Evolutionary conservation across 805 yeast genomes (phyloP).

Genomic region (Schwanniomyces sp.): DNA sequence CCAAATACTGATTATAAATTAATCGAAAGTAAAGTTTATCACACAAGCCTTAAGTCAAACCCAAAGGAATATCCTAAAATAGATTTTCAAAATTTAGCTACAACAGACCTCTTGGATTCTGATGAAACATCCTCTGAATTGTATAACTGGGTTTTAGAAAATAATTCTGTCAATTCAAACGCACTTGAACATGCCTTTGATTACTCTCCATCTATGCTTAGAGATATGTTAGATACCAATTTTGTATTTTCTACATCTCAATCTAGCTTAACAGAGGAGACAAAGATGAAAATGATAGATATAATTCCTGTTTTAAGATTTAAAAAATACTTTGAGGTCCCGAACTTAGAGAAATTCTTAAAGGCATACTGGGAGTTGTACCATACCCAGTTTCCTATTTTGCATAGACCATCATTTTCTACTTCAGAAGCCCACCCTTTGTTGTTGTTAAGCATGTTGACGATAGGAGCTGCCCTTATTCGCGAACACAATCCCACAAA

Average conservation of each 20-base stretch:
- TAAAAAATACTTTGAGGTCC: conserved; percentile 4
- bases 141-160: conserved; percentile 18
- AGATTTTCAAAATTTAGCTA: not conserved
- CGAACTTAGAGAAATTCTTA: conserved; percentile 6
- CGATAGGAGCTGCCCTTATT: conserved; percentile 44
- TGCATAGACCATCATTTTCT: conserved; percentile 57
- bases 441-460: conserved; percentile 51
- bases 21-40: not conserved
- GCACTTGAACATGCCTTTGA: not conserved
- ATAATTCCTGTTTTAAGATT: conserved; percentile 5
- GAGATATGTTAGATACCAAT: conserved; percentile 3
- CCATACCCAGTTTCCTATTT: conserved; percentile 55
- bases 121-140: conserved; percentile 13
- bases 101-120: not conserved
- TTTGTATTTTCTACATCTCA: conserved; percentile 1
- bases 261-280: not conserved
- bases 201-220: conserved; percentile 7
- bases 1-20: not conserved
- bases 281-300: not conserved
- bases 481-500: conserved; percentile 5
- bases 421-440: conserved; percentile 47
- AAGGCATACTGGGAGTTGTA: conserved; percentile 52
- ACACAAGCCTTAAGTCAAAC: not conserved
- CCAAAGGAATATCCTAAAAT: not conserved
- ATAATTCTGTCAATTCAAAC: conserved; percentile 7